Base-by-base conservation (phyloP, 202 grass and related monocot species). In the Hordeum pubiflorum region DNA sequence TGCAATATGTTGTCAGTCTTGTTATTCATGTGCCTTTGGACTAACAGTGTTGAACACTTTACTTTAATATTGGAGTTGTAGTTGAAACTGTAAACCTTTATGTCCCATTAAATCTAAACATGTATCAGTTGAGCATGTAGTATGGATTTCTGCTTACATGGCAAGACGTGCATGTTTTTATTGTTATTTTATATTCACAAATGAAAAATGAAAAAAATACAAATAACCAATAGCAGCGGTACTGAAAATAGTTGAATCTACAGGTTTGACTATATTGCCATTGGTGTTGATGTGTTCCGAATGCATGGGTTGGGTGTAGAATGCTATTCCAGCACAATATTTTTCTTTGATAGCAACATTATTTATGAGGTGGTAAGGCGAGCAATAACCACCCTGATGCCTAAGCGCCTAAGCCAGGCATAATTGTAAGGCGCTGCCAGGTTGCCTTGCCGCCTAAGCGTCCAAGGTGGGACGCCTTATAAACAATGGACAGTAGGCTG, bases 61-160 rank as follows among this genome's bases (percentile, higher is more conserved):
- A 22, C 34, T 9, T 52, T 36, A 27, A 57, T 57, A 23, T 82
- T 76, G 32, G 18, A n/a, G 34, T 77, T 50, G 34, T 54, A 63
- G 10, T 43, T 58, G 22, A 33, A 70, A 74, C 32, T 38, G 18
- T 74, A 82, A 32, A 23, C 38, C 17, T 72, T 44, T 86, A 36
- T 61, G 18, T 62, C 69, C 18, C 21, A 11, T 81, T 77, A 37
- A 20, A 23, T 21, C 62, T 86, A 55, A 66, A 4, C 41, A 57
- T 21, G 70, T 76, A 72, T 76, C 23, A 72, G 54, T 64, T 69
- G 43, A 44, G 50, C 36, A 58, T 77, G 79, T 26, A 40, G 46
- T 31, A 75, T 66, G 54, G 9, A 26, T 36, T 77, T 86, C 58
- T 68, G 50, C 39, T 72, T 66, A 24, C n/a, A 54, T 33, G 38